Evolutionary conservation across 1,139 yeast species (phyloP), one percentile per base, ranked within the genome.

Genomic region (Suhomyces chickasaworum): DNA sequence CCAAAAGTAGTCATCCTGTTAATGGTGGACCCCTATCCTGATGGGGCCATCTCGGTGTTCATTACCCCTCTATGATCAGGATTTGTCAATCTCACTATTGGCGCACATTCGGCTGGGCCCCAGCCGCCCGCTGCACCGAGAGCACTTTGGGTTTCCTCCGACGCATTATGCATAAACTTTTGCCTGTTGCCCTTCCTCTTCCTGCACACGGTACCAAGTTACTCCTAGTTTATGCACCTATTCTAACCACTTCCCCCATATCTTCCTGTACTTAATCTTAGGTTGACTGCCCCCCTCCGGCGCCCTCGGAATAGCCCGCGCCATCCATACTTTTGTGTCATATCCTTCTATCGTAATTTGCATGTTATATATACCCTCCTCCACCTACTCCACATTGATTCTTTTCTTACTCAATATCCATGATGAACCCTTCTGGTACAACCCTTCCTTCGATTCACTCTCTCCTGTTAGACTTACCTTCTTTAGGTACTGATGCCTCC

Each of bases 361-460:
- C 48, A 41, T 39, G 37, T 22, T 35, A 31, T 37, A 46, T 42
- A 38, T 35, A 16, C 22, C n/a, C 31, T 20, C 27, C 23, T 8
- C 36, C 23, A 13, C 37, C 25, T 36, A 33, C 41, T 43, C 41
- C 46, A 37, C 45, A 37, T 23, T 17, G 36, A 17, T 16, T 12
- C 16, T 32, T 32, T 32, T 17, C 36, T 17, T 10, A 17, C 16
- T 23, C 39, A 36, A 16, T 20, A 22, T 36, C 38, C 39, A 40
- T 15, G 29, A 46, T 47, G 50, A 47, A 43, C 36, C 37, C 50
- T 18, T 38, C 49, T 32, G 50, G 50, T 13, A 47, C 47, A 20
- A 48, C 55, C 45, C 56, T 65, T 25, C 73, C 73, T 9, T 61
- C 68, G 40, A 65, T 68, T 41, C 66, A 63, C 41, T 57, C 65